Base-by-base conservation (phyloP, 768 basidiomycete species). In the Arthromyces matolae region DNA sequence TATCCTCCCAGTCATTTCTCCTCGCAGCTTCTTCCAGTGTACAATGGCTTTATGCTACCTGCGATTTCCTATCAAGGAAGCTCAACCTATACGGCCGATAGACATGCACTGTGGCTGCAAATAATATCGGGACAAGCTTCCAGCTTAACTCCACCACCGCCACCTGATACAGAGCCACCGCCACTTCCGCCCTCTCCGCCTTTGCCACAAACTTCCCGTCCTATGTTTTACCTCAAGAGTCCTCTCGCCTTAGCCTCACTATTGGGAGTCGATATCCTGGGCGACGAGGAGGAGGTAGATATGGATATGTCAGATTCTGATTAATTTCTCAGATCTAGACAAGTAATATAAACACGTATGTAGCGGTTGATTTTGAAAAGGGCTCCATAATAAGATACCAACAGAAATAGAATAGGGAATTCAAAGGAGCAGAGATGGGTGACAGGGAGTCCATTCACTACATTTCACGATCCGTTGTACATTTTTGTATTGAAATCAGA, bases 1-100 rank as follows among this genome's bases (percentile, higher is more conserved):
- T 89, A 84, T 56, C 81, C 84, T 3, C 61, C 69, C 29, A 73
- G 73, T 8, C 73, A 80, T 50, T 89, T 89, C 57, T 76, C 77
- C 4, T 81, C 72, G 28, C 64, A 71, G 32, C 70, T 71, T 23
- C 77, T 89, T 13, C 78, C 79, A 4, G 43, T 78, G 1, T 85
- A 81, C 58, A 70, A 61, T 8, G 74, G 76, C 29, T 47, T 43
- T 9, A 52, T 56, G 20, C 67, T 80, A 16, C 72, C 71, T 3
- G 61, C 66, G 14, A 57, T 66, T 20, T 53, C 53, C 60, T 42
- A 55, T 37, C 40, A 54, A 34, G 55, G 53, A 45, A 52, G 50
- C 53, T 38, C 56, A 36, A 49, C 60, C 16, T 56, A 66, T n/a
- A 71, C 74, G 3, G 63, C 62, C 12, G 72, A 74, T 22, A 67